Conservation (phyloP, 192 early-diverging fungal genomes). For the Rhizophagus prolifer region DNA sequence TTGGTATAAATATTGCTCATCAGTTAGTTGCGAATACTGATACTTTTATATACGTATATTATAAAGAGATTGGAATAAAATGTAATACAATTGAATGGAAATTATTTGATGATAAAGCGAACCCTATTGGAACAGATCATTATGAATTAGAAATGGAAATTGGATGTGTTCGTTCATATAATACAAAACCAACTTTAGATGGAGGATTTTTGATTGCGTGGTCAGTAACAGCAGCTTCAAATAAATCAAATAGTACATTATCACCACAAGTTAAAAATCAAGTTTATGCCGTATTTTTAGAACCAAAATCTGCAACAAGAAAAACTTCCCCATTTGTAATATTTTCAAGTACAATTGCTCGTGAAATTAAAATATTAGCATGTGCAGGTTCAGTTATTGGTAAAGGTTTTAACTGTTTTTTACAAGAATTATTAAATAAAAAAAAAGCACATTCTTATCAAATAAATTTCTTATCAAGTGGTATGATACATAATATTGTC, state of each 20-base stretch:
- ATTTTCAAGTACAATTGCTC: conserved; percentile 1
- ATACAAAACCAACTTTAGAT: neutral
- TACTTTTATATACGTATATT: conserved; percentile 10
- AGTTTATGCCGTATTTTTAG: neutral
- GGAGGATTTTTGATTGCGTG: conserved; percentile 1
- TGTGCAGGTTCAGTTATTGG: conserved; percentile 8
- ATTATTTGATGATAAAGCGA: conserved; percentile 4
- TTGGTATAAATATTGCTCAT: conserved; percentile 8
- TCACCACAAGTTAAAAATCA: neutral
- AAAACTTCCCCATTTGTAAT: conserved; percentile 1
- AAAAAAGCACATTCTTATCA: neutral
- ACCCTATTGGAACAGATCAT: neutral
- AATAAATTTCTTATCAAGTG: conserved; percentile 12
- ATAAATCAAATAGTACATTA: neutral
- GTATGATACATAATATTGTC: neutral
- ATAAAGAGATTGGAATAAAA: neutral
- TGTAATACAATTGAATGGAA: neutral
- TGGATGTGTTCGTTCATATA: conserved; percentile 2
- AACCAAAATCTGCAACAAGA: neutral
- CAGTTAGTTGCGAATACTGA: neutral
- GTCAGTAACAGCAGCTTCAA: neutral
- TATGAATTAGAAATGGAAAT: neutral
- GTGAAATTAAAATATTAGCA: conserved; percentile 9
- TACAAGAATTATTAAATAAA: neutral
- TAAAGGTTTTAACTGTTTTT: conserved; percentile 2